These are phyloP conservation scores for Agrocybe pediades DNA, from an alignment of 768 basidiomycete species.

Conservation along the genomic window DNA sequence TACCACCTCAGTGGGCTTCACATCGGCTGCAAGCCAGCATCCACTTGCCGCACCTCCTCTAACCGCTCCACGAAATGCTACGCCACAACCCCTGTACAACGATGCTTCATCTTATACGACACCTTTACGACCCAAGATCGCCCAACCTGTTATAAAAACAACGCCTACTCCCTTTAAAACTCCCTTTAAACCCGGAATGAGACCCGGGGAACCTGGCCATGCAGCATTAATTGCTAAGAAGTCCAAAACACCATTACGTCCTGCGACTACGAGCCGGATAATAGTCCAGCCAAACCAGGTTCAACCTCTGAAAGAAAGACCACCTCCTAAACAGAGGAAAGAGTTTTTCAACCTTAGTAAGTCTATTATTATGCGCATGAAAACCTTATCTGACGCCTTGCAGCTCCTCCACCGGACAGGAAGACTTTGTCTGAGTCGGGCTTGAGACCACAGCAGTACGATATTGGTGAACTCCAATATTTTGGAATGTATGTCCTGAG, in stretches of 20 bases:
- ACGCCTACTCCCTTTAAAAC: constrained; percentile 53
- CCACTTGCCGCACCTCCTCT: constrained; percentile 32
- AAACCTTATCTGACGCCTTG: background rate
- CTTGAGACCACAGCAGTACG: constrained; percentile 50
- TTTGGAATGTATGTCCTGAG: constrained; percentile 51
- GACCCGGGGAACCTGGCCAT: constrained; percentile 43
- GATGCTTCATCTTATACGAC: constrained; percentile 8
- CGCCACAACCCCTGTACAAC: background rate
- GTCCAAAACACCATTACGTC: constrained; percentile 16
- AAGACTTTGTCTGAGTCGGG: constrained; percentile 50
- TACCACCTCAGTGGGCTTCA: constrained; percentile 14
- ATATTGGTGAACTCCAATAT: constrained; percentile 41
- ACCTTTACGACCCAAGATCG: constrained; percentile 11
- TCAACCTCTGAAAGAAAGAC: constrained; percentile 8
- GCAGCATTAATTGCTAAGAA: constrained; percentile 22
- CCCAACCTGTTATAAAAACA: constrained; percentile 13
- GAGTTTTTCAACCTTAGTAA: constrained; percentile 49
- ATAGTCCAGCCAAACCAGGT: constrained; percentile 13
- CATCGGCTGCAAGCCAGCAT: constrained; percentile 28
- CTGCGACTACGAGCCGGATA: constrained; percentile 1
- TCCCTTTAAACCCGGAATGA: constrained; percentile 60
- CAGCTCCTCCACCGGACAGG: constrained; percentile 31
- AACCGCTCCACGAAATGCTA: constrained; percentile 10
- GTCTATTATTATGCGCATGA: constrained; percentile 12
- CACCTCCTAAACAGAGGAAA: constrained; percentile 8